A percentile compares a stretch with the other conserved stretches of the same genome.
Conservation (phyloP, 306 rosid species). For the Alnus glutinosa region DNA sequence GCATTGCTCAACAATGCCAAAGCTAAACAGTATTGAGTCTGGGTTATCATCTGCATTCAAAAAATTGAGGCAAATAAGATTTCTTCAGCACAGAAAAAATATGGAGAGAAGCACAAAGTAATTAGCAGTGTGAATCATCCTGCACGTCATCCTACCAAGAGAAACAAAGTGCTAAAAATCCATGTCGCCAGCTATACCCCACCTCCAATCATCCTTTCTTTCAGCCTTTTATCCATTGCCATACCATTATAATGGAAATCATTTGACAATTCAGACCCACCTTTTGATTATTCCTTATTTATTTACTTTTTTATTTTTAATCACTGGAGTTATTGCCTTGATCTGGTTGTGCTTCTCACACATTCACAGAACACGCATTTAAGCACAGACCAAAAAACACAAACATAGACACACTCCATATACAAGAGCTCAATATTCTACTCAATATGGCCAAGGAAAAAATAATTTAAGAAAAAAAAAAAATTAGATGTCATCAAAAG, state of each 20-base stretch:
- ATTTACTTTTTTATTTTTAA: neutral
- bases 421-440: neutral
- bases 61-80: constrained; percentile 17
- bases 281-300: neutral
- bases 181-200: neutral
- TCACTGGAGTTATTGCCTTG: neutral
- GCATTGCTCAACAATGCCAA: constrained; percentile 64
- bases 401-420: neutral
- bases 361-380: neutral
- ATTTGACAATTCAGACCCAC: neutral
- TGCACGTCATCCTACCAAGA: constrained; percentile 13
- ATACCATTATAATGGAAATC: neutral
- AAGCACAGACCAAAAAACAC: neutral
- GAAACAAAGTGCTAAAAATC: neutral
- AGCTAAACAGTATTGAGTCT: constrained; percentile 56
- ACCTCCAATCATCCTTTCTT: neutral
- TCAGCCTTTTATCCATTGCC: neutral
- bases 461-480: neutral
- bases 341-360: neutral
- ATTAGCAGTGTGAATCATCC: constrained; percentile 15
- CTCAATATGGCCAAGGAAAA: neutral
- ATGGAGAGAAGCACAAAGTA: constrained; percentile 11
- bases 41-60: constrained; percentile 50
- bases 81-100: constrained; percentile 11
- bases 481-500: neutral